phyloP scores from a whole-genome alignment of 192 early-diverging fungal species.

The Coemansia sp. region DNA sequence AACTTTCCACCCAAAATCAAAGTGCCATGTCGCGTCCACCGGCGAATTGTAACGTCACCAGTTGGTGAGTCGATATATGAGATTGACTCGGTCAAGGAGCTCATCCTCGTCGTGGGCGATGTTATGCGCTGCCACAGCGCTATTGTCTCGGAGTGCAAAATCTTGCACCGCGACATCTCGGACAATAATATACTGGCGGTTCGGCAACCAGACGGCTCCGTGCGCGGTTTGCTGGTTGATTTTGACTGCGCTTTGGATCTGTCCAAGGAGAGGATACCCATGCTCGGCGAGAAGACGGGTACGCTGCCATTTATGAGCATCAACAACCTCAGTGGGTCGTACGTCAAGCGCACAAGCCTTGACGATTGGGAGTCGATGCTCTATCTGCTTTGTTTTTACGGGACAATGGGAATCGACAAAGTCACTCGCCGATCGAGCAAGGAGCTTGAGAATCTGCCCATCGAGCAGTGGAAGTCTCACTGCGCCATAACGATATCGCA shows the following conservation, averaged over 20 bases:
- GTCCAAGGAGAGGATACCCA: background rate
- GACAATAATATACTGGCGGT: constrained; percentile 17
- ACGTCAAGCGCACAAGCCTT: background rate
- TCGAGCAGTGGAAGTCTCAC: background rate
- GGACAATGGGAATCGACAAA: background rate
- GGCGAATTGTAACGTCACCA: constrained; percentile 7
- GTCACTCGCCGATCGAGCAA: background rate
- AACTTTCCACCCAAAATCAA: background rate
- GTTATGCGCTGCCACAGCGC: constrained; percentile 15
- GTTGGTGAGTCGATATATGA: background rate
- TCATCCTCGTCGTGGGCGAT: constrained; percentile 21
- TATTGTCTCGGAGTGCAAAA: constrained; percentile 8
- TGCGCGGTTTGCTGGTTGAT: constrained; percentile 22
- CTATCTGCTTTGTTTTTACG: background rate
- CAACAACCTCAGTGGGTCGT: constrained; percentile 5
- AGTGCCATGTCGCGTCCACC: constrained; percentile 3
- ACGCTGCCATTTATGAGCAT: constrained; percentile 30
- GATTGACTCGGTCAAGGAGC: constrained; percentile 2
- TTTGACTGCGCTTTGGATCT: constrained; percentile 12
- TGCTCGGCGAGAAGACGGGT: background rate
- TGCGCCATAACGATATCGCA: background rate
- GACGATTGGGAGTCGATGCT: constrained; percentile 11
- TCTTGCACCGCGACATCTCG: constrained; percentile 29
- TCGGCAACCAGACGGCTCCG: background rate
- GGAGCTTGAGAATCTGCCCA: background rate